A percentile compares a stretch with the other conserved stretches of the same genome.
Conservation (phyloP, 768 basidiomycete genomes). For the Kwoniella sp. region DNA sequence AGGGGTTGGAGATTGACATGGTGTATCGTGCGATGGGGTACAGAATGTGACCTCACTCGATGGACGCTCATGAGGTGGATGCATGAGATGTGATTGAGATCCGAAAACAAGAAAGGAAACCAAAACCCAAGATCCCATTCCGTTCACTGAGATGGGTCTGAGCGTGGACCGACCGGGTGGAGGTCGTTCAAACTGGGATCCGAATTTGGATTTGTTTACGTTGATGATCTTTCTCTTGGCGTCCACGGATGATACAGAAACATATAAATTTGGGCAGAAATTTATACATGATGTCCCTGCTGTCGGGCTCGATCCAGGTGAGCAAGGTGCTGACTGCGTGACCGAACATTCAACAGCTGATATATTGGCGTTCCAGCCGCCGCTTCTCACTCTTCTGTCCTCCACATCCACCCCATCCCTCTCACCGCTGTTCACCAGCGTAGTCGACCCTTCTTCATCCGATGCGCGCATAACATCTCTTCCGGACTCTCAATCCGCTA, state of each 20-base stretch:
- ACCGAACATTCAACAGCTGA: not conserved
- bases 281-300: slow-evolving; percentile 1
- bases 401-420: slow-evolving; percentile 43
- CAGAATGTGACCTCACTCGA: no score
- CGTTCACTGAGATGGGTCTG: no score
- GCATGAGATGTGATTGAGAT: no score
- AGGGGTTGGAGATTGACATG: slow-evolving; percentile 42
- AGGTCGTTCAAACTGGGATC: slow-evolving; percentile 6
- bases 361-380: slow-evolving; percentile 28
- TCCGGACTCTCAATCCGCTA: slow-evolving; percentile 18
- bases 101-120: not conserved
- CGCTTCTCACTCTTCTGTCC: slow-evolving; percentile 47
- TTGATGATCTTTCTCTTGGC: not conserved
- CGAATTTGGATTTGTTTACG: not conserved
- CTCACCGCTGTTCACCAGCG: slow-evolving; percentile 38
- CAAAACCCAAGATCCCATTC: no score
- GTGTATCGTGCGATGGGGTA: not conserved
- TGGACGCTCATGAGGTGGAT: no score
- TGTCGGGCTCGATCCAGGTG: slow-evolving; percentile 10
- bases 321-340: not conserved
- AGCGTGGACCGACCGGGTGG: slow-evolving; percentile 24
- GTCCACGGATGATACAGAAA: not conserved
- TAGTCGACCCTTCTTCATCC: slow-evolving; percentile 23
- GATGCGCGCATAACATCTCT: slow-evolving; percentile 34
- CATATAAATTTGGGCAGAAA: not conserved